Evolutionary conservation across 768 basidiomycete genomes (phyloP).

Genomic region (Infundibulicybe gibba): DNA sequence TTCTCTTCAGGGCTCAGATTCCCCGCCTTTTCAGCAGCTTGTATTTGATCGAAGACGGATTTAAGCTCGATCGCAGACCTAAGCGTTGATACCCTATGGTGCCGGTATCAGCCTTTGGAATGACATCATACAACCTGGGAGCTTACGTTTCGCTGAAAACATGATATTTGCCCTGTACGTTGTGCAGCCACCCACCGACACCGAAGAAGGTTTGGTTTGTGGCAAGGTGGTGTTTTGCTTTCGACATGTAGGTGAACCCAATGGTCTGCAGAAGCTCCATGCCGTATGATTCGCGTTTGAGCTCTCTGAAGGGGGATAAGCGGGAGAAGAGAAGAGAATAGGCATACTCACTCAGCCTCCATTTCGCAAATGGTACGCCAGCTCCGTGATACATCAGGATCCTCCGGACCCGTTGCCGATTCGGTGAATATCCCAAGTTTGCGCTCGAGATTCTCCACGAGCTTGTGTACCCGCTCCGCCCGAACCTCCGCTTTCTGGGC

Average conservation of each 20-base stretch:
- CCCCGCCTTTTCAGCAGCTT: constrained; percentile 85
- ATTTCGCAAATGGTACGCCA: constrained; percentile 77
- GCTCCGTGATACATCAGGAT: constrained; percentile 64
- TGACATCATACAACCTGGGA: background rate
- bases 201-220: constrained; percentile 71
- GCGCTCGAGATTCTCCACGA: constrained; percentile 74
- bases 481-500: constrained; percentile 76
- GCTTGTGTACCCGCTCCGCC: constrained; percentile 68
- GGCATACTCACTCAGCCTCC: constrained; percentile 70
- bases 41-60: constrained; percentile 86
- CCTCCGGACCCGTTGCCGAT: constrained; percentile 67
- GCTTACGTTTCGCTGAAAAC: constrained; percentile 89
- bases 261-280: constrained; percentile 82
- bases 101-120: background rate
- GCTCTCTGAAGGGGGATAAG: constrained; percentile 45
- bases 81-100: constrained; percentile 71
- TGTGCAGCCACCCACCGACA: constrained; percentile 91
- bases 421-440: constrained; percentile 89
- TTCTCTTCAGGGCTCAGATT: constrained; percentile 76
- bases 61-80: constrained; percentile 88
- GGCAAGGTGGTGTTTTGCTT: constrained; percentile 81
- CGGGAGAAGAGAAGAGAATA: constrained; percentile 1
- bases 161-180: constrained; percentile 89
- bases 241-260: constrained; percentile 81
- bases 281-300: constrained; percentile 85